Base-by-base conservation (phyloP, 805 yeast genomes). In the Novakomyces olei region DNA sequence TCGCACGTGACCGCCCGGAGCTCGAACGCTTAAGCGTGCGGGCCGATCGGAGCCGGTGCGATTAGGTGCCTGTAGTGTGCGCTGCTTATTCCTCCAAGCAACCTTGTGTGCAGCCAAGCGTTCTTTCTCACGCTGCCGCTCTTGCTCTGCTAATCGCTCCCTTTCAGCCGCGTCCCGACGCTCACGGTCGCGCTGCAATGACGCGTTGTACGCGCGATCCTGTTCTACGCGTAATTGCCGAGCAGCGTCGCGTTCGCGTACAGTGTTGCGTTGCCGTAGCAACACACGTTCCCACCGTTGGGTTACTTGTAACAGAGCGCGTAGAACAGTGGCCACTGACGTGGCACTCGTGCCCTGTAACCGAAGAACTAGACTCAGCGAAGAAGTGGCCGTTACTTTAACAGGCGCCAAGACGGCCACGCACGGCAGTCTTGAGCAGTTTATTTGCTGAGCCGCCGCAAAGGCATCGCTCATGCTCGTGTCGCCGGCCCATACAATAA, bases 171-270 rank as follows among this genome's bases (percentile, higher is more conserved):
- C 39, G 31, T 58, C 48, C 16, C 61, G 63, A 20, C 72, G 58
- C 33, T 60, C 58, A 35, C 71, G 61, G 52, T 83, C 96, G 23
- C 66, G 60, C 12, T 64, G 63, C 23, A 83, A 55, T 0, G 92
- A 71, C 23, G 64, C 64, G 45, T 72, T 70, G 52, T 71, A 81
- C 15, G 88, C 80, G 29, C 63, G 54, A 45, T 80, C 88, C 50
- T 83, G 94, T 43, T 73, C 72, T 38, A 63, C 61, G 33, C 77
- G 61, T 22, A 79, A 55, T 37, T 71, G 65, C 26, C 72, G 60
- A 37, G 66, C 48, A 16, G 41, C 45, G 26, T 68, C 72, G 30
- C 65, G 60, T 32, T 72, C 71, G 41, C 69, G 67, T 30, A 71
- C 60, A 36, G 74, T 83, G 3, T 63, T 55, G 29, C 83, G 61